These are phyloP conservation scores for Colletotrichum liaoningense DNA, from an alignment of 2,329 filamentous ascomycete genomes.

Conservation along the genomic window DNA sequence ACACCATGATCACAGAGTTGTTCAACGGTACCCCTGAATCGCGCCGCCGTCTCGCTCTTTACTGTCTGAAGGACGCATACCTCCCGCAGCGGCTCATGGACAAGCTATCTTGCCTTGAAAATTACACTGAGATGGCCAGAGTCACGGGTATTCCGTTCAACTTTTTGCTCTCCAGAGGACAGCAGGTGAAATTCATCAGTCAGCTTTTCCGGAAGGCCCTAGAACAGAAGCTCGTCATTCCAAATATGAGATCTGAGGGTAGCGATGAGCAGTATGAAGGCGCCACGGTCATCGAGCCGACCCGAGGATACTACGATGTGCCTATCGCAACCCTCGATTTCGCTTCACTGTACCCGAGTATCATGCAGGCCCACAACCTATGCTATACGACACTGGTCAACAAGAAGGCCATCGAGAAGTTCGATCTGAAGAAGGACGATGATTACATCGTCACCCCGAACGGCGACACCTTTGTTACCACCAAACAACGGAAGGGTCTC, in stretches of 20 bases:
- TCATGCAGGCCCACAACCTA: conserved; percentile 98
- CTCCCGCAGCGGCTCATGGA: conserved; percentile 95
- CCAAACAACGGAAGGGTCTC: conserved; percentile 89
- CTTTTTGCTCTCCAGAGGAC: conserved; percentile 88
- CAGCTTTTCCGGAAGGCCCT: conserved; percentile 95
- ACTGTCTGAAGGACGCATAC: conserved; percentile 98
- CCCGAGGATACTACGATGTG: conserved; percentile 91
- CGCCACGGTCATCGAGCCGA: conserved; percentile 97
- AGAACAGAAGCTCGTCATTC: conserved; percentile 93
- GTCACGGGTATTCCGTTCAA: conserved; percentile 99
- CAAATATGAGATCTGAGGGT: conserved; percentile 79
- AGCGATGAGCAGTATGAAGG: conserved; percentile 95
- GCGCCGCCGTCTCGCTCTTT: conserved; percentile 88
- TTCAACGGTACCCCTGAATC: conserved; percentile 98
- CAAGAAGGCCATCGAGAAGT: conserved; percentile 79
- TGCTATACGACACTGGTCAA: conserved; percentile 96
- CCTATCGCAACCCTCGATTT: conserved; percentile 98
- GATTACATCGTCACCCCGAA: conserved; percentile 98
- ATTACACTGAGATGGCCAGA: conserved; percentile 99
- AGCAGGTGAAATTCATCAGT: conserved; percentile 98
- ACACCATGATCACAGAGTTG: conserved; percentile 98
- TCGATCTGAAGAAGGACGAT: conserved; percentile 84
- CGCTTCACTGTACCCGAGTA: conserved; percentile 96
- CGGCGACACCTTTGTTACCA: conserved; percentile 90
- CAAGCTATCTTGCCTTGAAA: conserved; percentile 97